These are phyloP conservation scores for Talaromyces ruber DNA, from an alignment of 495 filamentous ascomycete genomes.

Conservation along the genomic window DNA sequence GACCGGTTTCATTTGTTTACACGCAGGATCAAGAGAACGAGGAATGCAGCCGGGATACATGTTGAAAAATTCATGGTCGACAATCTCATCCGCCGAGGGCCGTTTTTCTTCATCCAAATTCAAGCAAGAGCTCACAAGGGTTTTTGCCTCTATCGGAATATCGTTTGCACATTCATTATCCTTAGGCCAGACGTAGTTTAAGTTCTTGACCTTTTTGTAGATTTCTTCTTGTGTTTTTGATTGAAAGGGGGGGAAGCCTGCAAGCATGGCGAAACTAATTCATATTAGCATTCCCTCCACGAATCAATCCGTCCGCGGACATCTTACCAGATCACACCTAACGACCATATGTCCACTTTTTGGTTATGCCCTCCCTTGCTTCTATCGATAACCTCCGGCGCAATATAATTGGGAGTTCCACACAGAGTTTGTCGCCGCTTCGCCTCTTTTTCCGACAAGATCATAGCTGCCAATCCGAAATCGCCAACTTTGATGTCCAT, in stretches of 20 bases:
- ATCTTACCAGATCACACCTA: constrained; percentile 87
- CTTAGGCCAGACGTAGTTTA: constrained; percentile 71
- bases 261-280: constrained; percentile 73
- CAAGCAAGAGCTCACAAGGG: constrained; percentile 66
- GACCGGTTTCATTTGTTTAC: constrained; percentile 30
- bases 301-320: not conserved
- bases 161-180: constrained; percentile 35
- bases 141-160: constrained; percentile 59
- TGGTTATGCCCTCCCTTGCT: constrained; percentile 80
- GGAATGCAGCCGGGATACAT: constrained; percentile 49
- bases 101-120: constrained; percentile 63
- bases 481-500: constrained; percentile 99
- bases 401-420: constrained; percentile 97
- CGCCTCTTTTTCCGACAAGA: constrained; percentile 78
- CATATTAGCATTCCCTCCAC: not conserved
- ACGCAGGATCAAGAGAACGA: constrained; percentile 31
- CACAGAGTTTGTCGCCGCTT: constrained; percentile 84
- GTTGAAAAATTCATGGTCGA: constrained; percentile 75
- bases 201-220: constrained; percentile 62
- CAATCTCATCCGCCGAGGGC: constrained; percentile 71
- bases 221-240: constrained; percentile 81
- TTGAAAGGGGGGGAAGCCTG: constrained; percentile 83
- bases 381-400: constrained; percentile 79
- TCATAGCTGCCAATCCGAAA: constrained; percentile 90
- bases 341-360: constrained; percentile 93